These are phyloP conservation scores for Bonnemaisonia californica DNA, from an alignment of 31 red algal species.

Conservation along the genomic window DNA sequence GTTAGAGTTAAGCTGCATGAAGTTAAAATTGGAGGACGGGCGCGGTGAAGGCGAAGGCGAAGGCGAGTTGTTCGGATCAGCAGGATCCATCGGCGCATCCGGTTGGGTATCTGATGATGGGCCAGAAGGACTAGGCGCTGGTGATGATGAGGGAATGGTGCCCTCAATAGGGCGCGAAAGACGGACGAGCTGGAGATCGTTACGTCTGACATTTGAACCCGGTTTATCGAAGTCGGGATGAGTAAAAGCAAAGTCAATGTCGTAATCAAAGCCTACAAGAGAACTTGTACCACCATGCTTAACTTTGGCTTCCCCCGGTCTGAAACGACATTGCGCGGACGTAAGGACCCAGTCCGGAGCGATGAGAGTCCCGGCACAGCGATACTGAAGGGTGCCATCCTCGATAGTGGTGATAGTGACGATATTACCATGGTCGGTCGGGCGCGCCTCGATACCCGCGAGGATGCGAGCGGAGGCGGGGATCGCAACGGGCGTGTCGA, in stretches of 20 bases:
- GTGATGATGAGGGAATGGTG: conserved; percentile 4
- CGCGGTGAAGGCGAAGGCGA: background rate
- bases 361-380: conserved; percentile 49
- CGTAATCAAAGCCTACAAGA: background rate
- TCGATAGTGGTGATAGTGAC: background rate
- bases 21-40: conserved; percentile 1
- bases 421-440: background rate
- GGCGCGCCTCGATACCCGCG: background rate
- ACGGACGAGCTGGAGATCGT: conserved; percentile 36
- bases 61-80: background rate
- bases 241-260: conserved; percentile 2
- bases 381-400: conserved; percentile 4
- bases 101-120: background rate
- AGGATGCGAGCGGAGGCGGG: background rate
- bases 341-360: conserved; percentile 52
- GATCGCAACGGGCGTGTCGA: background rate
- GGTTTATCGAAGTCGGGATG: conserved; percentile 20
- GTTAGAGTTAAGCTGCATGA: conserved; percentile 33
- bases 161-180: conserved; percentile 6
- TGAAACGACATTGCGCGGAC: conserved; percentile 47
- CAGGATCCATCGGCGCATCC: background rate
- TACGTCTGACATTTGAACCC: conserved; percentile 7
- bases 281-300: conserved; percentile 10
- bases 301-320: conserved; percentile 1
- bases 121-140: background rate